Conservation (phyloP, 2,329 filamentous ascomycete genomes). For the Hypoxylon sp. region DNA sequence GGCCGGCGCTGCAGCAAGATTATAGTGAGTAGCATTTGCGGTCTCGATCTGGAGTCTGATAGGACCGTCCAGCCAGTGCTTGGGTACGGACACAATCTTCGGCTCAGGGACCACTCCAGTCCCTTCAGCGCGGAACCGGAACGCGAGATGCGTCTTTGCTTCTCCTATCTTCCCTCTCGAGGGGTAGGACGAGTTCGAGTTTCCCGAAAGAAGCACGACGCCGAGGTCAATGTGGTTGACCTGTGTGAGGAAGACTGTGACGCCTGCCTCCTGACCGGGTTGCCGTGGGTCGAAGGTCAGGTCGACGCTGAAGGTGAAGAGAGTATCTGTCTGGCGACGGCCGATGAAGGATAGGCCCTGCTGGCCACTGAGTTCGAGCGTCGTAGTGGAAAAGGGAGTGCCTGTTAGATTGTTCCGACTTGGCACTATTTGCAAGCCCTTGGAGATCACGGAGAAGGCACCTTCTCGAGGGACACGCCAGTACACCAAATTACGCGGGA, state of each 20-base stretch:
- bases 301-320: conserved; percentile 55
- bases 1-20: conserved; percentile 49
- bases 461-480: conserved; percentile 54
- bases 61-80: conserved; percentile 45
- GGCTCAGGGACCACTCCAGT: conserved; percentile 43
- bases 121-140: conserved; percentile 52
- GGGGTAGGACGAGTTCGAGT: conserved; percentile 3
- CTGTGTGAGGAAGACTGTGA: conserved; percentile 56
- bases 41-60: conserved; percentile 54
- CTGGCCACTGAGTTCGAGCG: conserved; percentile 47
- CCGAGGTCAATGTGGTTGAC: conserved; percentile 55
- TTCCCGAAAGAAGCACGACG: conserved; percentile 46
- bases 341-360: conserved; percentile 53
- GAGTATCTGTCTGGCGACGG: conserved; percentile 53
- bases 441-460: conserved; percentile 43
- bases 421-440: conserved; percentile 51
- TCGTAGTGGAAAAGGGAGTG: conserved; percentile 28
- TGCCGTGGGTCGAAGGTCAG: conserved; percentile 48
- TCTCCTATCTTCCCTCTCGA: conserved; percentile 13
- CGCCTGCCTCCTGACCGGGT: conserved; percentile 54
- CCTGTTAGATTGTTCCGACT: conserved; percentile 52
- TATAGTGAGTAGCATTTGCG: conserved; percentile 53
- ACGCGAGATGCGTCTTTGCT: conserved; percentile 42
- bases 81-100: conserved; percentile 45
- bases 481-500: conserved; percentile 54